Conservation (phyloP, 345 rosid species). For the Bruguiera parviflora region DNA sequence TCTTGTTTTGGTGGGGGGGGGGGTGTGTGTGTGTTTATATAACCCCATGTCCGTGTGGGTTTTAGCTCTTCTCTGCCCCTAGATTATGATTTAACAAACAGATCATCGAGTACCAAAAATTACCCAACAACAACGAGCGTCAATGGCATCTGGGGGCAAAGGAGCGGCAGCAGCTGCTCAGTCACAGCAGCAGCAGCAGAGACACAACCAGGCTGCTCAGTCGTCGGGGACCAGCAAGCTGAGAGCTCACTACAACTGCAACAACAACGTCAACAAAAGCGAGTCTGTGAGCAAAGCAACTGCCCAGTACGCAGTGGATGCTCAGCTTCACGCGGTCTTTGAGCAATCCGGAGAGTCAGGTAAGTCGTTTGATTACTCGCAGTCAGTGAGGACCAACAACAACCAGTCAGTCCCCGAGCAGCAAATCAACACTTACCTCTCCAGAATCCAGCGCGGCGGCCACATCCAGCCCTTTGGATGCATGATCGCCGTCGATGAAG, state of each 20-base stretch:
- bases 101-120: neutral
- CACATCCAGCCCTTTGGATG: slow-evolving; percentile 90
- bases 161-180: slow-evolving; percentile 1
- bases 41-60: neutral
- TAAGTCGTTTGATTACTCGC: slow-evolving; percentile 81
- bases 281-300: slow-evolving; percentile 78
- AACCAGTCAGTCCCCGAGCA: slow-evolving; percentile 65
- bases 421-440: slow-evolving; percentile 78
- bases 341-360: slow-evolving; percentile 90
- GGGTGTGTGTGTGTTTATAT: no score
- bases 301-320: slow-evolving; percentile 90
- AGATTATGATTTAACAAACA: neutral
- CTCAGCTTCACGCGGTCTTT: slow-evolving; percentile 87
- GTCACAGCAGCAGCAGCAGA: slow-evolving; percentile 1
- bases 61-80: neutral
- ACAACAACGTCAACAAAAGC: slow-evolving; percentile 3
- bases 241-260: slow-evolving; percentile 24
- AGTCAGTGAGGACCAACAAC: slow-evolving; percentile 50
- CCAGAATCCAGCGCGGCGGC: slow-evolving; percentile 88
- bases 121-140: no score
- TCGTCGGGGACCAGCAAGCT: slow-evolving; percentile 46
- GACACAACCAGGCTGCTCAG: slow-evolving; percentile 27
- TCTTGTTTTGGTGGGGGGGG: neutral
- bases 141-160: slow-evolving; percentile 38
- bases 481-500: slow-evolving; percentile 74